Evolutionary conservation across 2,329 filamentous ascomycete species (phyloP).

Genomic region (Verticillium klebahnii): DNA sequence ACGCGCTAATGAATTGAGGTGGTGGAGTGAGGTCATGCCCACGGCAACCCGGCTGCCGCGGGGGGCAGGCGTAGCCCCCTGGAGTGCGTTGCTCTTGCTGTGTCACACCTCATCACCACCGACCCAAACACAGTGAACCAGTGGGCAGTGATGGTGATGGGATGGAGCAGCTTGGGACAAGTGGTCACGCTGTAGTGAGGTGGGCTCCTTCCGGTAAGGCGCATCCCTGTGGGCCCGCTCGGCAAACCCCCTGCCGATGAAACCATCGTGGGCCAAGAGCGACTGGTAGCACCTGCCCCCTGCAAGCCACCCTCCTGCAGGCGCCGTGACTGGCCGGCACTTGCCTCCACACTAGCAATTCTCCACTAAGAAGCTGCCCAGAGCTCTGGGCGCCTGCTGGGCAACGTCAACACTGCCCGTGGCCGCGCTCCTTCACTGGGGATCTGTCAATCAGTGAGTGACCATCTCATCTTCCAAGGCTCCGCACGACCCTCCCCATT

Average conservation of each 20-base stretch:
- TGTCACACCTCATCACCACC: background rate
- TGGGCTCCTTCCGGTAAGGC: background rate
- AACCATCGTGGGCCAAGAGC: background rate
- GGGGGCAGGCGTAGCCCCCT: background rate
- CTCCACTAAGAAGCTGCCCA: background rate
- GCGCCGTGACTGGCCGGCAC: background rate
- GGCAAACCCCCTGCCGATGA: background rate
- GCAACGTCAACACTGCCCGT: background rate
- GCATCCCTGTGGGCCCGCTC: background rate
- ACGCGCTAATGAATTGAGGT: background rate
- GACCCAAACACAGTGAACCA: background rate
- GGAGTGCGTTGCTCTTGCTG: background rate
- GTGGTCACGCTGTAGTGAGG: background rate
- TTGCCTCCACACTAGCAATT: background rate
- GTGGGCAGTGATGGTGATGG: background rate
- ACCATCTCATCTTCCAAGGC: background rate
- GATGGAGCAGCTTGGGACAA: background rate
- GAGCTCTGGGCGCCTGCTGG: background rate
- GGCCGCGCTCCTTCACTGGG: background rate
- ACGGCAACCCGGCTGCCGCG: background rate
- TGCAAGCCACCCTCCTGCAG: background rate
- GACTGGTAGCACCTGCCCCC: background rate
- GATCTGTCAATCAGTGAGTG: background rate
- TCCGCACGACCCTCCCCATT: background rate
- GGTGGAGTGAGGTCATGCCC: background rate